phyloP scores from a whole-genome alignment of 768 basidiomycete genomes.

The Russula vinacea region DNA sequence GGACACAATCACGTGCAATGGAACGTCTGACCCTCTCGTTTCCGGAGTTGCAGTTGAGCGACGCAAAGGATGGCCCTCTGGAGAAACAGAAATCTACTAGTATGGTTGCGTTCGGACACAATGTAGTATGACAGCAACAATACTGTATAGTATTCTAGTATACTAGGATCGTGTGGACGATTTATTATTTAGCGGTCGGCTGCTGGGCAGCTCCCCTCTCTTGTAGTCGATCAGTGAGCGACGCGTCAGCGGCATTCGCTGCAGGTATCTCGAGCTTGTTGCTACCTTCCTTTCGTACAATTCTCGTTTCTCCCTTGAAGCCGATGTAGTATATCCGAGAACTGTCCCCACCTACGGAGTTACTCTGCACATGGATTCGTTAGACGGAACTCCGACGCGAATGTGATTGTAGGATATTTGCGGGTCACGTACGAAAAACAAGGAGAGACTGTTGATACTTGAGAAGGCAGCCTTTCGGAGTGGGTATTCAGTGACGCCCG shows the following conservation, averaged over 20 bases:
- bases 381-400: neutral
- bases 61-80: neutral
- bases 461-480: conserved; percentile 71
- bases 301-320: conserved; percentile 71
- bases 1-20: neutral
- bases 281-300: conserved; percentile 53
- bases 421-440: conserved; percentile 70
- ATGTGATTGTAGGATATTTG: conserved; percentile 2
- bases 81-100: no score
- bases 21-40: neutral
- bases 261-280: conserved; percentile 72
- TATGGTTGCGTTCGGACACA: neutral
- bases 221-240: conserved; percentile 55
- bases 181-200: conserved; percentile 53
- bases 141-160: neutral
- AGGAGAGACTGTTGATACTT: conserved; percentile 66
- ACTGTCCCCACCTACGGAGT: conserved; percentile 60
- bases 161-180: neutral
- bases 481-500: conserved; percentile 70
- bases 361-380: conserved; percentile 45
- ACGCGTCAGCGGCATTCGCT: conserved; percentile 74
- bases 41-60: no score
- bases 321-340: conserved; percentile 76
- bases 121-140: conserved; percentile 1
- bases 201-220: conserved; percentile 59